These are phyloP conservation scores for Arachis monticola DNA, from an alignment of 331 rosid species.

Conservation along the genomic window DNA sequence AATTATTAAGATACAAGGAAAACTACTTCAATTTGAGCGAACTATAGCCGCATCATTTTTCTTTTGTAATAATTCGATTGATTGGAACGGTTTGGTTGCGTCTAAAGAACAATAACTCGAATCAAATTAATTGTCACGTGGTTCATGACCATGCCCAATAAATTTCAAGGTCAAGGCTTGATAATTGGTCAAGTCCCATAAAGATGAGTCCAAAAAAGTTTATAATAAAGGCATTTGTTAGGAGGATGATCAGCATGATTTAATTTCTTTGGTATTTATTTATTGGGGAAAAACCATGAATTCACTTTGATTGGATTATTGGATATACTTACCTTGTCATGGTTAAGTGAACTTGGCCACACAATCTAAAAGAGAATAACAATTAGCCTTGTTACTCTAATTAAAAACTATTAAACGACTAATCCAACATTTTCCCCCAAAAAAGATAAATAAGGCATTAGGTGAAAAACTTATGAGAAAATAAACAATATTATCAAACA, in stretches of 20 bases:
- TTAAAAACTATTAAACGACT: slow-evolving; percentile 9
- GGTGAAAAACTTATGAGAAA: slow-evolving; percentile 13
- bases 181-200: slow-evolving; percentile 34
- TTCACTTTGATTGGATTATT: slow-evolving; percentile 15
- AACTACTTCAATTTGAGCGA: background rate
- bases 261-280: slow-evolving; percentile 18
- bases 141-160: background rate
- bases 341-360: slow-evolving; percentile 49
- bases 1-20: background rate
- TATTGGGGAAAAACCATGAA: slow-evolving; percentile 15
- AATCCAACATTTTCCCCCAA: slow-evolving; percentile 6
- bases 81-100: background rate
- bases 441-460: slow-evolving; percentile 4
- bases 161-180: slow-evolving; percentile 39
- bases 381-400: slow-evolving; percentile 27
- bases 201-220: slow-evolving; percentile 20
- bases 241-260: background rate
- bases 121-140: slow-evolving; percentile 38
- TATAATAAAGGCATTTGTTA: slow-evolving; percentile 24
- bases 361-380: slow-evolving; percentile 29
- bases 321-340: background rate
- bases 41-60: background rate
- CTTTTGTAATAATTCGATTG: background rate
- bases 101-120: slow-evolving; percentile 16
- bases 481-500: background rate